Percentiles rank a stretch among this genome's conserved stretches.
phyloP scores from a whole-genome alignment of 129 eudicot genomes.

The Kitagawia praeruptora region DNA sequence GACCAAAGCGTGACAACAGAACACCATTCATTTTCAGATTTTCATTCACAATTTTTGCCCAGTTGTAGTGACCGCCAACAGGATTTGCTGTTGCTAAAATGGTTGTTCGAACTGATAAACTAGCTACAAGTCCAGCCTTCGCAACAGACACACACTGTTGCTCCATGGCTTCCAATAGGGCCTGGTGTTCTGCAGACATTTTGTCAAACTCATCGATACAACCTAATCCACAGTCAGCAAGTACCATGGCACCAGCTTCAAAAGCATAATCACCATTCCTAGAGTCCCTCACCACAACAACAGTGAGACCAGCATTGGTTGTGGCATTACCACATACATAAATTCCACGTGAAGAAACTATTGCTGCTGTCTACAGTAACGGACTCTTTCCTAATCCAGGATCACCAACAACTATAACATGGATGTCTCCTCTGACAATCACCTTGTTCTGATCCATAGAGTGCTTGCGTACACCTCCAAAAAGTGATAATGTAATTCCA shows the following conservation, averaged over 20 bases:
- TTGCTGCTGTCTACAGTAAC: constrained; percentile 92
- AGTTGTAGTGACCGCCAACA: constrained; percentile 96
- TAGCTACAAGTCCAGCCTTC: constrained; percentile 97
- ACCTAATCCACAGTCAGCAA: constrained; percentile 94
- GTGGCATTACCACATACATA: constrained; percentile 96
- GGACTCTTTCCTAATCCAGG: constrained; percentile 98
- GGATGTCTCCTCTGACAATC: constrained; percentile 96
- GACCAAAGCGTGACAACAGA: no score
- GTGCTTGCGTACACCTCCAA: constrained; percentile 93
- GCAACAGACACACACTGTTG: constrained; percentile 99
- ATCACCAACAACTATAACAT: constrained; percentile 89
- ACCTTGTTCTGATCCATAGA: constrained; percentile 95
- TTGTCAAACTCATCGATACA: constrained; percentile 97
- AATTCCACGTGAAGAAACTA: constrained; percentile 95
- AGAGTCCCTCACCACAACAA: constrained; percentile 94
- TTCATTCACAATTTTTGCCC: no score
- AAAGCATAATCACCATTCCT: constrained; percentile 94
- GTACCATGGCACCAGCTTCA: constrained; percentile 99
- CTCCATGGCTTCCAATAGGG: constrained; percentile 97
- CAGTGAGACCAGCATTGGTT: constrained; percentile 96
- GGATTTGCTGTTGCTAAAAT: constrained; percentile 99
- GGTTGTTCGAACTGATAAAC: constrained; percentile 95
- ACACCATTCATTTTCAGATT: no score
- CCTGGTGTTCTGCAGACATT: constrained; percentile 98
- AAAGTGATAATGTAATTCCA: constrained; percentile 74